A percentile compares a stretch with the other conserved stretches of the same genome.
phyloP scores from a whole-genome alignment of 495 filamentous ascomycete genomes.

The Melanomma pulvis-pyrius region DNA sequence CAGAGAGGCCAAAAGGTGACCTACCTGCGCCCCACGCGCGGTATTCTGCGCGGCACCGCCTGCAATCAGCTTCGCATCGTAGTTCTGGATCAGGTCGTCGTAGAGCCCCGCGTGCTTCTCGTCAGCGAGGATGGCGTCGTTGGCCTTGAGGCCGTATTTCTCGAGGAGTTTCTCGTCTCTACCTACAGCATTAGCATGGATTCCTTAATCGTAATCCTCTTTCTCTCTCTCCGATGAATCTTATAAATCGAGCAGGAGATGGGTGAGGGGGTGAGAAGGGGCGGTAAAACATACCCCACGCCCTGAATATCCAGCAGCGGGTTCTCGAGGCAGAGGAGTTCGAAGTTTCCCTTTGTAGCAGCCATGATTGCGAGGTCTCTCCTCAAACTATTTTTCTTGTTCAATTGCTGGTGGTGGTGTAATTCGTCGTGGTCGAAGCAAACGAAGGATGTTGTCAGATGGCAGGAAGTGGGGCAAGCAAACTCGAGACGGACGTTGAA shows the following conservation, averaged over 20 bases:
- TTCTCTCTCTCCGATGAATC: too few relatives aligned
- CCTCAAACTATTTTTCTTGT: too few relatives aligned
- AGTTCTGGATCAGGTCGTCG: conserved; percentile 85
- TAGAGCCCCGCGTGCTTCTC: conserved; percentile 85
- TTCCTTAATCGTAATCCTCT: too few relatives aligned
- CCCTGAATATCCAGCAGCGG: conserved; percentile 97
- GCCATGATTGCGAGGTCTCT: not conserved
- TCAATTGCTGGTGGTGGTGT: not conserved
- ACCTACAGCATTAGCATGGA: not conserved
- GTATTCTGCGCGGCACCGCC: conserved; percentile 98
- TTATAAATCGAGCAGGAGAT: not conserved
- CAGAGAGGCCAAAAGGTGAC: not conserved
- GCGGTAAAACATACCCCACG: conserved; percentile 57
- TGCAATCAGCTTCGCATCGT: conserved; percentile 88
- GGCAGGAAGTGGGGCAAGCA: not conserved
- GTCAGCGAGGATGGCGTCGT: conserved; percentile 97
- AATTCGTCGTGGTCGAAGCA: not conserved
- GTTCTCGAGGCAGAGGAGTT: conserved; percentile 91
- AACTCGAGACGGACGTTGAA: not conserved
- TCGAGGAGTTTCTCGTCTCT: conserved; percentile 78
- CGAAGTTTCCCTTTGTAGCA: conserved; percentile 67
- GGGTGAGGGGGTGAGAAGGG: not conserved
- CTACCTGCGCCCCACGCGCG: conserved; percentile 84
- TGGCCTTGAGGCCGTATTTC: conserved; percentile 90
- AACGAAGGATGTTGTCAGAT: not conserved